A percentile compares a stretch with the other conserved stretches of the same genome.
These are phyloP conservation scores for Rhizopus sp. DNA, from an alignment of 371 early-diverging fungal genomes.

Conservation along the genomic window DNA sequence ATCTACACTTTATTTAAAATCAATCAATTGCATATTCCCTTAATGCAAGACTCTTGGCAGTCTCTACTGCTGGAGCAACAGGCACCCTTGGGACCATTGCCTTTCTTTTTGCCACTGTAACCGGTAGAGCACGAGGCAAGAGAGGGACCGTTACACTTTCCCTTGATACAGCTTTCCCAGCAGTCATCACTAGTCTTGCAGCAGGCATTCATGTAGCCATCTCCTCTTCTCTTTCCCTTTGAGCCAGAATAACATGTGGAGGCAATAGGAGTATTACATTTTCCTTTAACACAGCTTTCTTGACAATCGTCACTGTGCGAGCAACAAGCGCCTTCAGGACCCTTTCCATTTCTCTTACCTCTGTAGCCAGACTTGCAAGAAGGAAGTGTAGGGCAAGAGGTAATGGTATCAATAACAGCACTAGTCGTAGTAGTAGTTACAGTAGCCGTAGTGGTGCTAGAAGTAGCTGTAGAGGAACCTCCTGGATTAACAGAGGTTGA, in stretches of 20 bases:
- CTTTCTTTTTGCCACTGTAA: slow-evolving; percentile 17
- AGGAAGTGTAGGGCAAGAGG: slow-evolving; percentile 1
- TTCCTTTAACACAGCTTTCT: slow-evolving; percentile 16
- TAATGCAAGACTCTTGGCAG: slow-evolving; percentile 20
- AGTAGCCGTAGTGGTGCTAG: slow-evolving; percentile 1
- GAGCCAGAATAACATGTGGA: slow-evolving; percentile 8
- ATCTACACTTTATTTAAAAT: background rate
- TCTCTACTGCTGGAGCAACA: slow-evolving; percentile 11
- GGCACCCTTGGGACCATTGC: slow-evolving; percentile 18
- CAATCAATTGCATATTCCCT: slow-evolving; percentile 15
- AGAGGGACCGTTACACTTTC: slow-evolving; percentile 18
- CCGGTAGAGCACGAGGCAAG: slow-evolving; percentile 11
- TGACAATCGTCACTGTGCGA: slow-evolving; percentile 12
- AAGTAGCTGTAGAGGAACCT: slow-evolving; percentile 4
- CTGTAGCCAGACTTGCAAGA: slow-evolving; percentile 12
- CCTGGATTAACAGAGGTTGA: background rate
- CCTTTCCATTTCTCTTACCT: slow-evolving; percentile 11
- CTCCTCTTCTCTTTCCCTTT: slow-evolving; percentile 10
- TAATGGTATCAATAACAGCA: slow-evolving; percentile 8
- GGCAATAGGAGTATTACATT: slow-evolving; percentile 2
- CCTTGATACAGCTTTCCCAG: slow-evolving; percentile 8
- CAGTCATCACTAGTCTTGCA: slow-evolving; percentile 14
- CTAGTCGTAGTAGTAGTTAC: slow-evolving; percentile 3
- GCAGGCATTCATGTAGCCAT: slow-evolving; percentile 13
- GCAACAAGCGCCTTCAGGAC: slow-evolving; percentile 16